Conservation (phyloP, 2,329 filamentous ascomycete species). For the Boeremia exigua region DNA sequence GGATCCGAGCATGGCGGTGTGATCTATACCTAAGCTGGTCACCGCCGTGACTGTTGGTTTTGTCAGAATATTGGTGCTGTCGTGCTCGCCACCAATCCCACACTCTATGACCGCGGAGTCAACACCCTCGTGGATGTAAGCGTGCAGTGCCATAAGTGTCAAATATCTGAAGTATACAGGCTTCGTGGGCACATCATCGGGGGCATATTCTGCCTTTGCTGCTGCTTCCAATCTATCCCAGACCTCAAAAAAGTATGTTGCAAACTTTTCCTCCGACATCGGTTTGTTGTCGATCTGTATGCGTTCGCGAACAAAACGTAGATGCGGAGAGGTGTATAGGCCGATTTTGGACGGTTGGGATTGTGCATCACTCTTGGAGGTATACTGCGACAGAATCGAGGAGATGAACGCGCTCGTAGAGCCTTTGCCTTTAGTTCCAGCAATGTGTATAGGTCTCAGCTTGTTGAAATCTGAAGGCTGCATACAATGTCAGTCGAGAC, state of each 20-base stretch:
- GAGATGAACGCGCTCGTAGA: conserved; percentile 86
- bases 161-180: conserved; percentile 93
- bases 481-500: conserved; percentile 8
- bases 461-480: conserved; percentile 67
- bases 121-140: conserved; percentile 78
- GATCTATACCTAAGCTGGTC: conserved; percentile 83
- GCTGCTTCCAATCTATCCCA: conserved; percentile 73
- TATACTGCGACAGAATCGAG: conserved; percentile 73
- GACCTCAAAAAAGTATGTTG: conserved; percentile 80
- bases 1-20: conserved; percentile 78
- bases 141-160: conserved; percentile 85
- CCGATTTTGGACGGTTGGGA: conserved; percentile 65
- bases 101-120: conserved; percentile 85
- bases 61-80: conserved; percentile 85
- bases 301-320: conserved; percentile 81
- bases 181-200: conserved; percentile 66
- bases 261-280: conserved; percentile 71
- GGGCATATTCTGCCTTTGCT: conserved; percentile 57
- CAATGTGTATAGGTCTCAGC: conserved; percentile 77
- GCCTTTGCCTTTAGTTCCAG: conserved; percentile 94
- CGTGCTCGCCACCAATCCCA: conserved; percentile 92
- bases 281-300: conserved; percentile 80
- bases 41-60: conserved; percentile 75
- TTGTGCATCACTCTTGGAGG: conserved; percentile 44
- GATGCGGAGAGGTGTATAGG: conserved; percentile 84